These are phyloP conservation scores for Geranium incanum DNA, from an alignment of 441 rosid genomes.

Conservation along the genomic window DNA sequence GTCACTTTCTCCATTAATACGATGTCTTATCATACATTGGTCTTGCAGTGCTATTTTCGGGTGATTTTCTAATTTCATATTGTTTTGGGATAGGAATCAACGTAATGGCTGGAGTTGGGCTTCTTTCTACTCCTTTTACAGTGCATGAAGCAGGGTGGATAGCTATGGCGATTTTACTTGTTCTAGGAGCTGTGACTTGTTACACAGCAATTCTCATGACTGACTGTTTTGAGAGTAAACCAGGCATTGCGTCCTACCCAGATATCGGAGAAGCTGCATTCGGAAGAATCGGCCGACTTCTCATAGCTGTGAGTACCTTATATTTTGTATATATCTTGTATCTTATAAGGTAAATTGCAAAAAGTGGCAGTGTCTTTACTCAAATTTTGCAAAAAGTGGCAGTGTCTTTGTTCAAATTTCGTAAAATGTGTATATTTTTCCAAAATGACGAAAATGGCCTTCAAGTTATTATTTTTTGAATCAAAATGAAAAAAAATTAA, in stretches of 20 bases:
- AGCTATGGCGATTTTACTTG: constrained; percentile 41
- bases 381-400: too few relatives aligned
- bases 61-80: neutral
- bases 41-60: neutral
- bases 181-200: constrained; percentile 56
- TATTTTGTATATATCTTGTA: neutral
- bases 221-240: constrained; percentile 66
- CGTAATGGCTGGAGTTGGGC: constrained; percentile 84
- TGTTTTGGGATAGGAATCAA: constrained; percentile 50
- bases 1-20: too few relatives aligned
- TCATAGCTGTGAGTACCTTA: constrained; percentile 49
- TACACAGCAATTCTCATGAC: constrained; percentile 79
- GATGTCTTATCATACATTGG: neutral
- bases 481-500: too few relatives aligned
- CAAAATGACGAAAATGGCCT: too few relatives aligned
- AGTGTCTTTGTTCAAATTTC: too few relatives aligned
- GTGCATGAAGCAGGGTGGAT: constrained; percentile 77
- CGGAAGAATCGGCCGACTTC: constrained; percentile 73
- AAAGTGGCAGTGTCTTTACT: too few relatives aligned
- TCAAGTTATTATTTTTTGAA: too few relatives aligned
- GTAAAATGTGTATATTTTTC: too few relatives aligned
- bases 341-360: too few relatives aligned
- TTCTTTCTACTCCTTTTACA: constrained; percentile 72
- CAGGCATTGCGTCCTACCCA: constrained; percentile 61
- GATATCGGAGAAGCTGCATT: constrained; percentile 92